Conservation (phyloP, 1,284 basidiomycete genomes). For the Inonotus hispidus region DNA sequence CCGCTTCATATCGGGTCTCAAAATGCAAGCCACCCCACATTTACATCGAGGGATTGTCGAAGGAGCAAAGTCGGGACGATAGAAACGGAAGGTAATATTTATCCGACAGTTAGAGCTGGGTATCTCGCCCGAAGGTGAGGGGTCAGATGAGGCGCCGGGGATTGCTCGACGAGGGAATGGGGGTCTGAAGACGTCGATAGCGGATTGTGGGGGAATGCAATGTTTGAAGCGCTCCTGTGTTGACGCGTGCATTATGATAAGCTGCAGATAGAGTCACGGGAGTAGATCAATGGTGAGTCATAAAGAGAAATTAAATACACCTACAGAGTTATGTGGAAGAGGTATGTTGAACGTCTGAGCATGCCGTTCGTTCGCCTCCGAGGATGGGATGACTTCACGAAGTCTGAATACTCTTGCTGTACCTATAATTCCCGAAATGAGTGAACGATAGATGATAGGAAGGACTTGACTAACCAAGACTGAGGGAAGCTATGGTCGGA, state of each 20-base stretch:
- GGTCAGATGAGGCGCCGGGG: background rate
- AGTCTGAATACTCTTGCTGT: slow-evolving; percentile 72
- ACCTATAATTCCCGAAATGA: slow-evolving; percentile 35
- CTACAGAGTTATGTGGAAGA: slow-evolving; percentile 78
- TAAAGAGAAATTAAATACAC: slow-evolving; percentile 20
- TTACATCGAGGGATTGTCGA: slow-evolving; percentile 65
- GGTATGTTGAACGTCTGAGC: slow-evolving; percentile 82
- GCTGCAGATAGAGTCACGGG: slow-evolving; percentile 33
- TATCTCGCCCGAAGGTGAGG: slow-evolving; percentile 25
- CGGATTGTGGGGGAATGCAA: slow-evolving; percentile 67
- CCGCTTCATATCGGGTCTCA: slow-evolving; percentile 79
- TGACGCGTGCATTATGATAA: slow-evolving; percentile 89
- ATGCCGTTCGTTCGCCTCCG: slow-evolving; percentile 46
- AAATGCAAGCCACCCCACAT: slow-evolving; percentile 72
- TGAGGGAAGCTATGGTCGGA: slow-evolving; percentile 88
- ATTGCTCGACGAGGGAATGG: slow-evolving; percentile 40
- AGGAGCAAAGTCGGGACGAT: slow-evolving; percentile 79
- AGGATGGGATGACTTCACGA: slow-evolving; percentile 63
- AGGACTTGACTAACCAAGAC: slow-evolving; percentile 56
- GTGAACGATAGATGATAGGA: slow-evolving; percentile 6
- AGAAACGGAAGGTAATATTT: slow-evolving; percentile 88
- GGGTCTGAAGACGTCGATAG: slow-evolving; percentile 74
- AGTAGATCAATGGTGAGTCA: background rate
- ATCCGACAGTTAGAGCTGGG: slow-evolving; percentile 65
- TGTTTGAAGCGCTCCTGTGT: slow-evolving; percentile 90